phyloP scores from a whole-genome alignment of 106 monocot genomes.

The Posidonia australis region DNA sequence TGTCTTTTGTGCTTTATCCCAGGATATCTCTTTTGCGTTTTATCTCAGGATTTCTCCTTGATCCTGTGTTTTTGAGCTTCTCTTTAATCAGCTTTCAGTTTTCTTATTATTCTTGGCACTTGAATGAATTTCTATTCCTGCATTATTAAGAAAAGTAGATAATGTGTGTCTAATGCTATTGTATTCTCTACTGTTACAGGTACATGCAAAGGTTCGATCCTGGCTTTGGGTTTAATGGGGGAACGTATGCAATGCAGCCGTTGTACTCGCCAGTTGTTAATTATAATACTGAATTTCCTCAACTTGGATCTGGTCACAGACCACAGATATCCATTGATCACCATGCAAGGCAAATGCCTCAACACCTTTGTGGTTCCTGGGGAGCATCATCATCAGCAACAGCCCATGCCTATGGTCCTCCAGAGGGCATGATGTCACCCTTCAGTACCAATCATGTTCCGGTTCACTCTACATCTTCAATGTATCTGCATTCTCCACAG shows the following conservation, averaged over 20 bases:
- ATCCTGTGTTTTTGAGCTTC: too few relatives aligned
- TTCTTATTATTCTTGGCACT: too few relatives aligned
- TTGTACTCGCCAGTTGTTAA: constrained; percentile 75
- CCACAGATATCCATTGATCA: constrained; percentile 47
- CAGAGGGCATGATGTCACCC: constrained; percentile 47
- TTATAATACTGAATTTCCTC: constrained; percentile 89
- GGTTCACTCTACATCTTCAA: constrained; percentile 32
- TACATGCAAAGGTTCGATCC: constrained; percentile 91
- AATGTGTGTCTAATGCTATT: not conserved
- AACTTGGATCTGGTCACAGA: constrained; percentile 46
- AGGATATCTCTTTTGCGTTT: too few relatives aligned
- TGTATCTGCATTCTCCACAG: constrained; percentile 60
- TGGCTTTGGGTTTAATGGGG: constrained; percentile 84
- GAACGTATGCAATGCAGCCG: constrained; percentile 57
- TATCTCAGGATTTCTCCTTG: too few relatives aligned
- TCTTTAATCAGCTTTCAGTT: too few relatives aligned
- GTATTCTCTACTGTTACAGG: constrained; percentile 17
- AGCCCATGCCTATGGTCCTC: constrained; percentile 45
- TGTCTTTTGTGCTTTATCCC: too few relatives aligned
- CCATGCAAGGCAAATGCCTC: constrained; percentile 32
- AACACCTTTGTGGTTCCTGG: constrained; percentile 51
- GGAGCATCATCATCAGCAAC: constrained; percentile 26
- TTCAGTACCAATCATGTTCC: constrained; percentile 40
- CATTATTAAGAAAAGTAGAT: too few relatives aligned
- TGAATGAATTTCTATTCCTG: too few relatives aligned